Conservation (phyloP, 495 filamentous ascomycete species). For the Podospora comata region DNA sequence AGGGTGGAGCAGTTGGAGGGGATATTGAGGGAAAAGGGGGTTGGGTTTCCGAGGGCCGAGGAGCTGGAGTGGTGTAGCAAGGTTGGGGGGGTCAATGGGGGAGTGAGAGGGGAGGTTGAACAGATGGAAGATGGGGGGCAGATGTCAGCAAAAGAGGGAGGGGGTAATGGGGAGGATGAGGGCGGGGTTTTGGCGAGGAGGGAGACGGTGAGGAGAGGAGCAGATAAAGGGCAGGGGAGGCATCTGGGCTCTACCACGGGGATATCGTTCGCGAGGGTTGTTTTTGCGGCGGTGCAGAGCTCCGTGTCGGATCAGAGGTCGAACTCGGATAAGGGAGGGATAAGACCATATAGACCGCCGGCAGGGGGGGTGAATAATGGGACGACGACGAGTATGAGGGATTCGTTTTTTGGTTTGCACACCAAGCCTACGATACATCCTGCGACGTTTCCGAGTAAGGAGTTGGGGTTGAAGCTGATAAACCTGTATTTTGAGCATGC, state of each 20-base stretch:
- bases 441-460: constrained; percentile 76
- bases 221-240: constrained; percentile 72
- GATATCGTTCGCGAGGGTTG: constrained; percentile 90
- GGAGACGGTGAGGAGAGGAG: constrained; percentile 46
- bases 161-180: constrained; percentile 31
- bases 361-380: constrained; percentile 31
- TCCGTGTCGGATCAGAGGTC: constrained; percentile 69
- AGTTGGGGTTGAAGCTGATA: constrained; percentile 67
- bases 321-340: constrained; percentile 49
- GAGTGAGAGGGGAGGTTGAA: neutral
- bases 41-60: constrained; percentile 70
- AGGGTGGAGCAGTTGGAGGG: constrained; percentile 78
- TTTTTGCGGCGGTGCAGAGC: constrained; percentile 90
- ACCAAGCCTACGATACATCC: constrained; percentile 82
- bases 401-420: constrained; percentile 92
- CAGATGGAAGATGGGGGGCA: neutral
- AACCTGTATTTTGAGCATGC: constrained; percentile 91
- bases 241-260: constrained; percentile 85
- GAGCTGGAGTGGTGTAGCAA: constrained; percentile 71
- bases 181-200: constrained; percentile 35
- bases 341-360: constrained; percentile 41
- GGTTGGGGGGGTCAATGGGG: constrained; percentile 35
- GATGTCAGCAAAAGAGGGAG: constrained; percentile 25
- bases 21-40: constrained; percentile 64
- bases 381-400: constrained; percentile 74